Base-by-base conservation (phyloP, 1,284 basidiomycete species). In the Caloboletus firmus region DNA sequence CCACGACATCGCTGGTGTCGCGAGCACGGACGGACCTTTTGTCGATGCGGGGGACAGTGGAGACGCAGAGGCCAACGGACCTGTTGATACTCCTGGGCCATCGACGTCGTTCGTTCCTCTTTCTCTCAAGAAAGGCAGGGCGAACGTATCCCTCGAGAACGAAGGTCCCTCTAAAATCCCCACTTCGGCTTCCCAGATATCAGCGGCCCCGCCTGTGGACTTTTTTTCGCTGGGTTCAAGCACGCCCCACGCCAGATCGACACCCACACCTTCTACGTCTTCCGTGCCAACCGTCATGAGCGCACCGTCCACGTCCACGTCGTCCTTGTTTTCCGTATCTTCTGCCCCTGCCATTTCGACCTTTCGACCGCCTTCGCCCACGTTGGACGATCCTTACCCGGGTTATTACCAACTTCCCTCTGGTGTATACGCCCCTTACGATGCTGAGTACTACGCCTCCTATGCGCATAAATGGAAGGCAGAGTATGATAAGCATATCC, bases 351-450 rank as follows among this genome's bases (percentile, higher is more conserved):
- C 71, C 24, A 68, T 92, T 9, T 79, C 85, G 15, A 85, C 86
- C 47, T 93, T 87, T 64, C 76, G 82, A 36, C 84, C 88, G 0
- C 92, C 91, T 1, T 82, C 85, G 51, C 93, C 93, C 0, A 87
- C 84, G 5, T 77, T 82, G 1, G 74, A 77, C 20, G 93, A 95
- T 66, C 82, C 83, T 18, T 93, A 94, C 69, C 93, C 93, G 2
- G 93, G 93, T 3, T 95, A 94, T 73, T 95, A 95, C 69, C 84
- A 87, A 58, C 79, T 89, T 26, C 91, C 91, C 0, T 87, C 87
- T 1, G 91, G 92, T 11, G 67, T 78, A 46, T 95, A 92, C 87
- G 85, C 83, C 24, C 84, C 87, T 0, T 80, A 95, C 69, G 91
- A 95, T 52, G 72, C 83, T 0, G 78, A 65, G n/a, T 93, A 90